These are phyloP conservation scores for Hyphopichia wangnamkhiaoensis DNA, from an alignment of 1,139 yeast genomes.

Conservation along the genomic window DNA sequence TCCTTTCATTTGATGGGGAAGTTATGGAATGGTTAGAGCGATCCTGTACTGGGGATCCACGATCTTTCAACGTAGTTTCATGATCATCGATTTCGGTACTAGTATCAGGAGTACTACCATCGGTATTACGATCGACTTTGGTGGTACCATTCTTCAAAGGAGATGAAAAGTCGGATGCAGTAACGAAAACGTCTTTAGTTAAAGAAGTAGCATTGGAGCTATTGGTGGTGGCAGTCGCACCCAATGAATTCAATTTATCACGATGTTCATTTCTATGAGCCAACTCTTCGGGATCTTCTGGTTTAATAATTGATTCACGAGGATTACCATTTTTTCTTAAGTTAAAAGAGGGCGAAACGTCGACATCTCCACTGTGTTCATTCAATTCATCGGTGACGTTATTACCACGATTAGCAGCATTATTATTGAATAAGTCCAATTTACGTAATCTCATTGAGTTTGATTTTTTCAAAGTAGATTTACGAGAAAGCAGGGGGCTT, in stretches of 20 bases:
- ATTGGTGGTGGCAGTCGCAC: constrained; percentile 18
- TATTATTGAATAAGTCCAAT: constrained; percentile 35
- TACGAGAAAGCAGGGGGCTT: constrained; percentile 33
- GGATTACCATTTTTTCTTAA: constrained; percentile 9
- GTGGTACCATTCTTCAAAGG: no score
- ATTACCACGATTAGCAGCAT: constrained; percentile 1
- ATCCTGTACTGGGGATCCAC: constrained; percentile 19
- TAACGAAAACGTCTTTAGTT: constrained; percentile 39
- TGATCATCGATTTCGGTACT: constrained; percentile 10
- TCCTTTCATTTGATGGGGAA: constrained; percentile 8
- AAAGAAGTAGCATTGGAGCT: constrained; percentile 17
- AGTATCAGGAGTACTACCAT: constrained; percentile 7
- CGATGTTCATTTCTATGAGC: constrained; percentile 12
- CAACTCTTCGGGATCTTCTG: constrained; percentile 19
- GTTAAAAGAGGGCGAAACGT: constrained; percentile 20
- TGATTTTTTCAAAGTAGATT: constrained; percentile 41
- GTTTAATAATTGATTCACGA: constrained; percentile 20
- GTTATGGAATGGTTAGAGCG: constrained; percentile 6
- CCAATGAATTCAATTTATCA: constrained; percentile 19
- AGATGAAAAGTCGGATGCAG: constrained; percentile 36
- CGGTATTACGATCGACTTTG: constrained; percentile 7
- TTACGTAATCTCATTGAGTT: constrained; percentile 48
- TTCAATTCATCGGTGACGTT: constrained; percentile 3
- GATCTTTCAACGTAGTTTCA: constrained; percentile 15
- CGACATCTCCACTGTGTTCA: constrained; percentile 5